Evolutionary conservation across 2,329 filamentous ascomycete genomes (phyloP), one percentile per base, ranked within the genome.

Genomic region (Ophiosphaerella herpotricha): DNA sequence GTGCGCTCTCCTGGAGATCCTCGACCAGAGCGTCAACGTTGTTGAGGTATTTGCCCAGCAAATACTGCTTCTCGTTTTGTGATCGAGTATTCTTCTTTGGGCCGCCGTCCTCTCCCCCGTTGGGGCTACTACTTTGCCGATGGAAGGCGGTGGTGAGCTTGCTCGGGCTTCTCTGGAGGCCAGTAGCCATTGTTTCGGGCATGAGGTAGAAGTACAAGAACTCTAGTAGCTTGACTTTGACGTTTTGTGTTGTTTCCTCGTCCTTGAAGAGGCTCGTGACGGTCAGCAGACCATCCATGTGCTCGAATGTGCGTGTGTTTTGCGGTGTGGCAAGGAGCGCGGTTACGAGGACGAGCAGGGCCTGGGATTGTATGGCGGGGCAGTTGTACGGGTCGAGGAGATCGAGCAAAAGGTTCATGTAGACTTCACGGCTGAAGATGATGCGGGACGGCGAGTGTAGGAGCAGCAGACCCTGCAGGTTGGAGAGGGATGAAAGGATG

Each of bases 131-230:
- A 33, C 52, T 62, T 47, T 70, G 58, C 39, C 67, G 55, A 23
- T 72, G 68, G 52, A 72, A 70, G 16, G 70, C 65, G 29, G 54
- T 55, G 7, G 59, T 55, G 21, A 72, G 53, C 50, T 73, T 72
- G 52, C 58, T 68, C 11, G 73, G 71, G 48, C 69, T 64, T 35
- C 69, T 58, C 14, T 66, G 57, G 4, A 63, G 45, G 7, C 72
- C 64, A 77, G 38, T 82, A 24, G 70, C 70, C 1, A 79, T 86
- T 0, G 84, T 85, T 76, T 99, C 94, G 43, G 93, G 92, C 88
- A 97, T 96, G 62, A 99, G 86, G 74, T 97, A 99, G 75, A 97
- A 97, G 79, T 97, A 97, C 43, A 99, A 78, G 70, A 97, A 97
- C 74, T 97, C 94, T 61, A 97, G 87, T n/a, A 96, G 85, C 74